Evolutionary conservation across 2,329 filamentous ascomycete species (phyloP), one percentile per base, ranked within the genome.

Genomic region (Fonsecaea multimorphosa): DNA sequence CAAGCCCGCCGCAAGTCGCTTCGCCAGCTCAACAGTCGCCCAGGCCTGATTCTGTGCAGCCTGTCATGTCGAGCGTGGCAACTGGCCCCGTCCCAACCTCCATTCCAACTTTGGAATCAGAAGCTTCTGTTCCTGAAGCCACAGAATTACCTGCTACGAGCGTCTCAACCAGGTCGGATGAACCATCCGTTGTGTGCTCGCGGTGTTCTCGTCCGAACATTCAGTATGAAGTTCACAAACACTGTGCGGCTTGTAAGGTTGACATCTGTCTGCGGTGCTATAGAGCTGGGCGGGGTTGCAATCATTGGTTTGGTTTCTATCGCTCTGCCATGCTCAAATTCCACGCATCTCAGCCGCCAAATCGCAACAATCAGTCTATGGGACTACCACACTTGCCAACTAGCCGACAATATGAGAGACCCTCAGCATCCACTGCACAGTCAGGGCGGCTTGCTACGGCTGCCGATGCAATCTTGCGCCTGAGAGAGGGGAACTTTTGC

Each of bases 301-400:
- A 87, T 19, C 87, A 95, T 75, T 97, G 93, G 92, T 93, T 89
- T 72, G 93, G 94, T 1, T 97, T 97, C 75, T 91, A 91, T 2
- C 84, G 89, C 71, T 85, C 85, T 3, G 92, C 92, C 0, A 86
- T 87, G 79, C 80, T 80, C 53, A 87, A 85, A 66, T 94, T 90
- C 82, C 87, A 91, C 65, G 82, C 82, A 72, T 76, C 78, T 71
- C 38, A 79, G 72, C 73, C 79, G 62, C 75, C 77, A 59, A 75
- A 77, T 65, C 77, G 79, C 22, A 72, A 75, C 55, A 79, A 76
- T 61, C 79, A 79, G 29, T 79, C 81, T 59, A 76, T 77, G 38
- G 81, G 84, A 46, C 76, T 77, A 22, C 84, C 85, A 3, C 87
- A 89, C 74, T 74, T 84, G 14, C 75, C 89, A 4, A 74, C 75